These are phyloP conservation scores for Penicillium brasilianum DNA, from an alignment of 2,329 filamentous ascomycete genomes.

Conservation along the genomic window DNA sequence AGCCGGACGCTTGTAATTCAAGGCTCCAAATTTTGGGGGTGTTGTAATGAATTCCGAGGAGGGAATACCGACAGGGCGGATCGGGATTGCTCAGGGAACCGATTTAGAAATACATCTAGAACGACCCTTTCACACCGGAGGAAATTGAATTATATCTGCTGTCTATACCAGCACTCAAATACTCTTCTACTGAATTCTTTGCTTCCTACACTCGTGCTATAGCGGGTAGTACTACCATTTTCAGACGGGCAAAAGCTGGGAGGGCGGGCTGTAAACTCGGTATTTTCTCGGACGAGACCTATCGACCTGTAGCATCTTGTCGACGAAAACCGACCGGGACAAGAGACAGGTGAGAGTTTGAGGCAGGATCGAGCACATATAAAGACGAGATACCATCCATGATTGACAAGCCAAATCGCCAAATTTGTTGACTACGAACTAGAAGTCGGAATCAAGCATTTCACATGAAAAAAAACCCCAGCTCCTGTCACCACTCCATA, in stretches of 20 bases:
- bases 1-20: too few species aligned
- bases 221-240: not conserved
- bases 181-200: too few species aligned
- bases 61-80: not conserved
- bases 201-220: too few species aligned
- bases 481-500: not conserved
- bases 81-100: too few species aligned
- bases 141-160: too few species aligned
- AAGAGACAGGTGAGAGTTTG: too few species aligned
- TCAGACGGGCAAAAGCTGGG: not conserved
- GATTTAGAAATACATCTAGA: not conserved
- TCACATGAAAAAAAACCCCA: conserved; percentile 20
- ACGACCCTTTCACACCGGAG: too few species aligned
- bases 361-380: not conserved
- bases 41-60: not conserved
- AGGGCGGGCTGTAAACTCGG: not conserved
- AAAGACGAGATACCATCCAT: not conserved
- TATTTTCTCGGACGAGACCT: not conserved
- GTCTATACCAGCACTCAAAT: too few species aligned
- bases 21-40: too few species aligned
- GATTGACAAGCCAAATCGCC: not conserved
- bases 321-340: conserved; percentile 5
- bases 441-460: conserved; percentile 7
- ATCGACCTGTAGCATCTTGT: not conserved
- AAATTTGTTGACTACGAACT: not conserved